Evolutionary conservation across 2,329 filamentous ascomycete species (phyloP).

Genomic region (Plenodomus tracheiphilus): DNA sequence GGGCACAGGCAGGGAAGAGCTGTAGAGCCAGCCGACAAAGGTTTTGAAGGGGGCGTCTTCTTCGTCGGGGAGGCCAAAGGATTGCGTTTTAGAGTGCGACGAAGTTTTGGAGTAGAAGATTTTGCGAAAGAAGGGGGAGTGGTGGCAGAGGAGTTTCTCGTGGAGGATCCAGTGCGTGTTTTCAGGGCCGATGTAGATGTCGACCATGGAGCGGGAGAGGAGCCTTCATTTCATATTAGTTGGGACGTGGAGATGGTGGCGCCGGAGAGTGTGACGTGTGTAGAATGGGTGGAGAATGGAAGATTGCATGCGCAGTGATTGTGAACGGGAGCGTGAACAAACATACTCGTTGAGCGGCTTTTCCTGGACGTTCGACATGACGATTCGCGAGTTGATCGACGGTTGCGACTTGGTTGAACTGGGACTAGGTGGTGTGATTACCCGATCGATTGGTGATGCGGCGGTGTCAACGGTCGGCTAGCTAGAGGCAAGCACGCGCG

Average conservation of each 20-base stretch:
- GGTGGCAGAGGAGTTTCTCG: constrained; percentile 59
- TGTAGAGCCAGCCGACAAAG: constrained; percentile 60
- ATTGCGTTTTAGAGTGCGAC: constrained; percentile 33
- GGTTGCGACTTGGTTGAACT: constrained; percentile 18
- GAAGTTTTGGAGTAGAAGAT: constrained; percentile 51
- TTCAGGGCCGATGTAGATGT: constrained; percentile 59
- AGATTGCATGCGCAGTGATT: neutral
- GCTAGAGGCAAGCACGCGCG: neutral
- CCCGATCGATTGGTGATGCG: neutral
- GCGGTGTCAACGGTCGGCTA: constrained; percentile 4
- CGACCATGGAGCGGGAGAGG: constrained; percentile 58
- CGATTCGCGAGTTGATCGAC: constrained; percentile 10
- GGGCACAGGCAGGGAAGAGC: constrained; percentile 50
- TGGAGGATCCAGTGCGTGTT: constrained; percentile 60
- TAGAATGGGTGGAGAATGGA: neutral
- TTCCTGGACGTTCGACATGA: constrained; percentile 32
- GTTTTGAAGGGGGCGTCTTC: constrained; percentile 56
- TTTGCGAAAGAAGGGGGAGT: constrained; percentile 58
- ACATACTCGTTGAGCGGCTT: constrained; percentile 43
- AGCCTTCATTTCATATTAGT: constrained; percentile 43
- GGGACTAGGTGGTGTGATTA: constrained; percentile 7
- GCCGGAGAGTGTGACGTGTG: constrained; percentile 1
- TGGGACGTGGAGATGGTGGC: too few species aligned
- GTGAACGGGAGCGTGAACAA: neutral
- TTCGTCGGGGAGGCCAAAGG: constrained; percentile 56